Conservation (phyloP, 768 basidiomycete genomes). For the Boletus bicolor region DNA sequence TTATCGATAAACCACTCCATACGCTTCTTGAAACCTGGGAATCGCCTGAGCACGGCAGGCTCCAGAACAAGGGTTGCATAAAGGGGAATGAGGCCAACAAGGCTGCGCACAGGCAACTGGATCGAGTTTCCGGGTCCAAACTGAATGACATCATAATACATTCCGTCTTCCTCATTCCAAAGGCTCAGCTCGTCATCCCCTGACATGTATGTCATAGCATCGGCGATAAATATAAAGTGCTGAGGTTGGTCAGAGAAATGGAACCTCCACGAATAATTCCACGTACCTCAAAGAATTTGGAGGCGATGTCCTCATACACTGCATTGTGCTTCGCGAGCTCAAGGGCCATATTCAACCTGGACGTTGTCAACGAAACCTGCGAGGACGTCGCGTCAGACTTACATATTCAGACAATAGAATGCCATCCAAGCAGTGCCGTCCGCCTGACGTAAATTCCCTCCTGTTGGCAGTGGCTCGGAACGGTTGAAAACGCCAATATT, state of each 20-base stretch:
- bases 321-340: conserved; percentile 97
- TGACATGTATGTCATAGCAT: conserved; percentile 92
- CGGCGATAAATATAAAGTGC: conserved; percentile 98
- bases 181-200: conserved; percentile 78
- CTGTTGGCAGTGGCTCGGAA: conserved; percentile 93
- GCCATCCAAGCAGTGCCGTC: conserved; percentile 99
- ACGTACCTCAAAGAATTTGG: conserved; percentile 88
- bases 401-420: conserved; percentile 98
- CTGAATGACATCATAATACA: conserved; percentile 98
- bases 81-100: conserved; percentile 96
- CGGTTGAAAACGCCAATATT: conserved; percentile 99
- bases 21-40: conserved; percentile 98
- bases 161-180: conserved; percentile 96
- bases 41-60: conserved; percentile 80
- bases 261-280: not conserved
- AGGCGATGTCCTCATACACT: conserved; percentile 98
- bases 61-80: conserved; percentile 95
- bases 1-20: conserved; percentile 99
- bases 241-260: conserved; percentile 32
- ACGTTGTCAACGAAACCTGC: conserved; percentile 2
- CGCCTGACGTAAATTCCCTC: conserved; percentile 90
- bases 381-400: conserved; percentile 19
- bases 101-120: conserved; percentile 89
- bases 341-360: conserved; percentile 92
- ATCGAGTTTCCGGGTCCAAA: conserved; percentile 78